phyloP scores from a whole-genome alignment of 345 rosid species.

The Odontarrhena argentea region DNA sequence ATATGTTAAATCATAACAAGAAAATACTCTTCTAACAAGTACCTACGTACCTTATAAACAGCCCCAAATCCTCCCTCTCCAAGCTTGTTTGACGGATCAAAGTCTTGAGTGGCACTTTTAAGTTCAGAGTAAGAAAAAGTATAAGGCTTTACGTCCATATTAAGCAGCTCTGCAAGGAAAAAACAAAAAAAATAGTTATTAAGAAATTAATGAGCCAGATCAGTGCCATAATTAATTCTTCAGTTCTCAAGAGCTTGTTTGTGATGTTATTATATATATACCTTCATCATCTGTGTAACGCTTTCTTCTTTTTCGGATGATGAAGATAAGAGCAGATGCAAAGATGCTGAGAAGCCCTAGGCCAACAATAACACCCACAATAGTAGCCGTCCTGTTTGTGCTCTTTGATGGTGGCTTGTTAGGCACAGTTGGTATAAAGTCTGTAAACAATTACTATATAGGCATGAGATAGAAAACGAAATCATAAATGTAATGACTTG shows the following conservation, averaged over 20 bases:
- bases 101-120: constrained; percentile 65
- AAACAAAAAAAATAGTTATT: not conserved
- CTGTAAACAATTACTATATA: constrained; percentile 41
- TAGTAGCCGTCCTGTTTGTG: constrained; percentile 35
- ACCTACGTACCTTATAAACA: constrained; percentile 61
- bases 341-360: constrained; percentile 40
- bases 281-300: constrained; percentile 58
- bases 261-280: constrained; percentile 40
- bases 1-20: not conserved
- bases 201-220: not conserved
- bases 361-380: constrained; percentile 41
- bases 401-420: constrained; percentile 47
- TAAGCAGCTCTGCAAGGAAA: constrained; percentile 50
- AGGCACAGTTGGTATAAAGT: constrained; percentile 63
- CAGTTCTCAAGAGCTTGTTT: not conserved
- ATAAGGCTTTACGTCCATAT: constrained; percentile 57
- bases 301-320: constrained; percentile 47
- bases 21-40: too few relatives aligned
- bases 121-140: constrained; percentile 64
- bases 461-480: too few relatives aligned
- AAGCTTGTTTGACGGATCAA: constrained; percentile 58
- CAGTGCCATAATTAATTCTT: not conserved
- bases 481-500: too few relatives aligned
- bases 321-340: constrained; percentile 36
- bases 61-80: constrained; percentile 90